Conservation (phyloP, 257 asterid species). For the Solanum appendiculatum region DNA sequence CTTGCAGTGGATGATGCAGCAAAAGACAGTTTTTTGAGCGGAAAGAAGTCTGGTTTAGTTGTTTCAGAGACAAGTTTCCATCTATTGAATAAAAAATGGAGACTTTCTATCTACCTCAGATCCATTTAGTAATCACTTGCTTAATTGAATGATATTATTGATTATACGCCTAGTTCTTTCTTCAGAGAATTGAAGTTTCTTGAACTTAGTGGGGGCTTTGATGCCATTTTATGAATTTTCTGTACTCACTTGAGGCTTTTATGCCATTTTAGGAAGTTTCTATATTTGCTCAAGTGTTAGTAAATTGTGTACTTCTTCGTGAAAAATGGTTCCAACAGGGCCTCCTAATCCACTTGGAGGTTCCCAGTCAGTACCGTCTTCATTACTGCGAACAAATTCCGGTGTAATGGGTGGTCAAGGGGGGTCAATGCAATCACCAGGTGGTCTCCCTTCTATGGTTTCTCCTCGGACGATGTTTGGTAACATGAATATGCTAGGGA, state of each 20-base stretch:
- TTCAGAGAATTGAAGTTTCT: background rate
- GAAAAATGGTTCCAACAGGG: conserved; percentile 64
- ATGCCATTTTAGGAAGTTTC: conserved; percentile 8
- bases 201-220: background rate
- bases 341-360: conserved; percentile 61
- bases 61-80: background rate
- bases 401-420: conserved; percentile 75
- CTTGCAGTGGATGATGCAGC: background rate
- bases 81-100: background rate
- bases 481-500: conserved; percentile 64
- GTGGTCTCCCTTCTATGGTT: conserved; percentile 49
- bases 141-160: background rate
- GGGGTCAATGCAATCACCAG: conserved; percentile 58
- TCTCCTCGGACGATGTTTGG: conserved; percentile 62
- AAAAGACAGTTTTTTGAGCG: too few species aligned
- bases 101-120: conserved; percentile 1
- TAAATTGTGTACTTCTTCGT: conserved; percentile 2
- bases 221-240: background rate
- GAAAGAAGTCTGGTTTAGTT: too few species aligned
- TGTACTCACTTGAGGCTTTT: conserved; percentile 2
- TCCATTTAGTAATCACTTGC: too few species aligned
- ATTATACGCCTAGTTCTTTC: background rate
- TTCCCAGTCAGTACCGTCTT: conserved; percentile 49
- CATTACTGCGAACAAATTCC: conserved; percentile 67
- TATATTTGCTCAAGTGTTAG: conserved; percentile 1